Conservation (phyloP, 2,329 filamentous ascomycete genomes). For the Alternaria panax region DNA sequence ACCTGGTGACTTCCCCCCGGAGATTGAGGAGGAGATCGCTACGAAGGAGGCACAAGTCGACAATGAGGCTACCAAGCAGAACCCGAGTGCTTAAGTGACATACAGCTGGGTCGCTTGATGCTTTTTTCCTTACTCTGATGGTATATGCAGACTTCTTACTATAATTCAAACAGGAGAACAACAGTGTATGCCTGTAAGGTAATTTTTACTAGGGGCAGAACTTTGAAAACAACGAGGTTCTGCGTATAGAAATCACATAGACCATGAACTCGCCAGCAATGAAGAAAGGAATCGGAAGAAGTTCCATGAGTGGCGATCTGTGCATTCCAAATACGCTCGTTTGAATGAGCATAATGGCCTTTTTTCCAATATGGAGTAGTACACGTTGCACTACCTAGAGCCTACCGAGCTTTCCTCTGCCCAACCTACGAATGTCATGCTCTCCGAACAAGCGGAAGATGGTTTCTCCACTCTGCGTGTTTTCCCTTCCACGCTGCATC, state of each 20-base stretch:
- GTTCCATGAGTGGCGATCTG: neutral
- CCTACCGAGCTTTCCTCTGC: neutral
- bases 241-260: neutral
- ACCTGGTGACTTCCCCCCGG: conserved; percentile 40
- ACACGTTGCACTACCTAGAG: neutral
- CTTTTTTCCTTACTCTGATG: too few species aligned
- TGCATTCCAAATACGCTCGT: neutral
- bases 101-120: neutral
- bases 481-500: conserved; percentile 31
- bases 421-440: neutral
- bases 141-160: too few species aligned
- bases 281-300: neutral
- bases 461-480: conserved; percentile 14
- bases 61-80: conserved; percentile 28
- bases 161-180: too few species aligned
- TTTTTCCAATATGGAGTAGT: neutral
- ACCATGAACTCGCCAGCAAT: neutral
- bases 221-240: too few species aligned
- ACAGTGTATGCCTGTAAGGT: too few species aligned
- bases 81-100: conserved; percentile 9
- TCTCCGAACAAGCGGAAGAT: conserved; percentile 11
- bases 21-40: conserved; percentile 18
- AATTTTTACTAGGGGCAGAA: too few species aligned
- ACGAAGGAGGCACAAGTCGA: conserved; percentile 13
- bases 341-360: neutral